These are phyloP conservation scores for Neckera pumila DNA, from an alignment of 225 moss, liverwort and hornwort species.

Conservation along the genomic window DNA sequence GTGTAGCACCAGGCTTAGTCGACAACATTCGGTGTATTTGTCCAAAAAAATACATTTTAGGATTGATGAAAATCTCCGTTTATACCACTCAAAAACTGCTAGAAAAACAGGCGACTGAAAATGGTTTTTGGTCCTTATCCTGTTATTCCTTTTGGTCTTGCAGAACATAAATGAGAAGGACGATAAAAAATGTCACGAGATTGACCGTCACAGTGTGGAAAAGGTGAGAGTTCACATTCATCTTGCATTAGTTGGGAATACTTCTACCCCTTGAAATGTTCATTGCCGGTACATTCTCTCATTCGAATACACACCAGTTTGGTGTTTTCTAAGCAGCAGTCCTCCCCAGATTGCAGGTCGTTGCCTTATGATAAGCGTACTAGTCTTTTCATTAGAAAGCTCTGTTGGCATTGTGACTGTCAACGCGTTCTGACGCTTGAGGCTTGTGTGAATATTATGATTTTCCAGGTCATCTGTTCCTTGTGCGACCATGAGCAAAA, in stretches of 20 bases:
- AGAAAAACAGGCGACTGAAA: too few species aligned
- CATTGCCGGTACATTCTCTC: not conserved
- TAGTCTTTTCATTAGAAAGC: not conserved
- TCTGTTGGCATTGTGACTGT: not conserved
- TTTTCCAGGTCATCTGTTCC: constrained; percentile 66
- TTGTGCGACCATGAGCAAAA: constrained; percentile 77
- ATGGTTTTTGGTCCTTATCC: not conserved
- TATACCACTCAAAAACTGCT: not conserved
- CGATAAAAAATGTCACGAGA: constrained; percentile 60
- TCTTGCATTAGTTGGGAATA: not conserved
- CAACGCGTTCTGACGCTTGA: not conserved
- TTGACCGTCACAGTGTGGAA: constrained; percentile 71
- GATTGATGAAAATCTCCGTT: not conserved
- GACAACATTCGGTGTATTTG: not conserved
- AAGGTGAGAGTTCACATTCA: constrained; percentile 14
- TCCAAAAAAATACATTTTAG: not conserved
- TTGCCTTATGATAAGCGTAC: not conserved
- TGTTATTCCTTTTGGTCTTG: not conserved
- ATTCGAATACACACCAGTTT: not conserved
- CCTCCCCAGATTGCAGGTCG: not conserved
- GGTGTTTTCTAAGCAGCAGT: not conserved
- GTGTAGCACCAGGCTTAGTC: not conserved
- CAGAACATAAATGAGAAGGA: constrained; percentile 70
- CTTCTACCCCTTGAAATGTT: not conserved
- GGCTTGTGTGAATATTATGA: not conserved